Conservation (phyloP, 2,329 filamentous ascomycete genomes). For the Sporothrix sp. region DNA sequence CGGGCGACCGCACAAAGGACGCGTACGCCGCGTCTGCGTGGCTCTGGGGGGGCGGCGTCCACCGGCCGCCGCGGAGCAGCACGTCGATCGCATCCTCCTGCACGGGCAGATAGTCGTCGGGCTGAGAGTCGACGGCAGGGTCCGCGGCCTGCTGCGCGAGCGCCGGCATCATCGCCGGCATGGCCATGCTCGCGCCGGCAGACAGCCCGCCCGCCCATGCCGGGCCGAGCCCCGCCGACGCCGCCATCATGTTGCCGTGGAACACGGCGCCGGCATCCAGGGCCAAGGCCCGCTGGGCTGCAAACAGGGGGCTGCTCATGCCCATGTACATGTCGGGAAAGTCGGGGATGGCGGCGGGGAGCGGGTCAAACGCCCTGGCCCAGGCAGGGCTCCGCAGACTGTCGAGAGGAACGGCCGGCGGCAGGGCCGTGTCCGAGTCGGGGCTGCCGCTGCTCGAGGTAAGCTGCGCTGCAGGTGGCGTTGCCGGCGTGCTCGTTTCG, state of each 20-base stretch:
- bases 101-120: not conserved
- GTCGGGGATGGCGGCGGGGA: not conserved
- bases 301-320: conserved; percentile 21
- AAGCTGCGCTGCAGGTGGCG: conserved; percentile 1
- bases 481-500: not conserved
- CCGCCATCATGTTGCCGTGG: conserved; percentile 2
- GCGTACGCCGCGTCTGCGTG: not conserved
- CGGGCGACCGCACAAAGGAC: no score
- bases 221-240: not conserved
- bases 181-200: not conserved
- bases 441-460: conserved; percentile 8
- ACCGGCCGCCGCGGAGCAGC: not conserved
- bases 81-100: not conserved
- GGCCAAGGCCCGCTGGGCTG: conserved; percentile 4
- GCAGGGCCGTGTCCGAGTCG: not conserved
- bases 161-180: not conserved
- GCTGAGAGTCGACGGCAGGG: no score
- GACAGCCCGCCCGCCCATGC: not conserved
- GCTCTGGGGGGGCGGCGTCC: not conserved
- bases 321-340: conserved; percentile 17
- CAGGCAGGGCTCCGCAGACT: conserved; percentile 4
- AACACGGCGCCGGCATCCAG: conserved; percentile 7
- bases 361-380: conserved; percentile 11
- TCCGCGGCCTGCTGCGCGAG: no score
- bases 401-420: not conserved